Conservation (phyloP, 495 filamentous ascomycete genomes). For the Durotheca rogersii region DNA sequence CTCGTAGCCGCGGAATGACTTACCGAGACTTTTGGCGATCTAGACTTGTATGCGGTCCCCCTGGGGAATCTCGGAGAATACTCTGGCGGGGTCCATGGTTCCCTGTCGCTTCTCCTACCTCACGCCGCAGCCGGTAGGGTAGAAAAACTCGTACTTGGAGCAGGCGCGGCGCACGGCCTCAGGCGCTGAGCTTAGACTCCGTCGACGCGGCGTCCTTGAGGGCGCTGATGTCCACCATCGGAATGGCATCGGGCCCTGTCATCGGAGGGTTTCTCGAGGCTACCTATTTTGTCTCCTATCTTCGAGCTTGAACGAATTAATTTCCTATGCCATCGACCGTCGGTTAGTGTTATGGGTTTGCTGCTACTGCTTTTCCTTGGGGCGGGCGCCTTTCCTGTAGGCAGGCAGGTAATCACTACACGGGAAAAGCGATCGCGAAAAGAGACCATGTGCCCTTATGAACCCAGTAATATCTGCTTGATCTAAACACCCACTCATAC, state of each 20-base stretch:
- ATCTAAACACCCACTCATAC: too few species aligned
- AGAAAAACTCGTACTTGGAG: conserved; percentile 54
- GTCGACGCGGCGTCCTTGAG: conserved; percentile 34
- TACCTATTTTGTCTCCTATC: conserved; percentile 22
- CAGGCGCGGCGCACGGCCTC: conserved; percentile 44
- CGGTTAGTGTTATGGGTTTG: neutral
- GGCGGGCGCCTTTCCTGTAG: too few species aligned
- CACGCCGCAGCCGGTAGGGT: conserved; percentile 32
- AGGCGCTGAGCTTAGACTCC: conserved; percentile 9
- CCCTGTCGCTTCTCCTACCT: conserved; percentile 24
- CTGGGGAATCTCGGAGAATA: conserved; percentile 50
- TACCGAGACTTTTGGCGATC: conserved; percentile 38
- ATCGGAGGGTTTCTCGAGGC: conserved; percentile 21
- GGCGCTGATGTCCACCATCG: conserved; percentile 37
- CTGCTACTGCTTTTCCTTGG: neutral
- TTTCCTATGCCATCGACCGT: neutral
- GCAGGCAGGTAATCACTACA: too few species aligned
- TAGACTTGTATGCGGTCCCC: conserved; percentile 45
- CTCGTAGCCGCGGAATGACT: conserved; percentile 55
- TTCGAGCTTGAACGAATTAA: neutral
- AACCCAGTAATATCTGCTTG: too few species aligned
- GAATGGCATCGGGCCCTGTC: conserved; percentile 26
- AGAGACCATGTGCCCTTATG: too few species aligned
- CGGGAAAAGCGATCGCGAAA: too few species aligned
- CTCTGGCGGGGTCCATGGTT: conserved; percentile 43